These are phyloP conservation scores for Ilex asprella DNA, from an alignment of 257 asterid species.

Conservation along the genomic window DNA sequence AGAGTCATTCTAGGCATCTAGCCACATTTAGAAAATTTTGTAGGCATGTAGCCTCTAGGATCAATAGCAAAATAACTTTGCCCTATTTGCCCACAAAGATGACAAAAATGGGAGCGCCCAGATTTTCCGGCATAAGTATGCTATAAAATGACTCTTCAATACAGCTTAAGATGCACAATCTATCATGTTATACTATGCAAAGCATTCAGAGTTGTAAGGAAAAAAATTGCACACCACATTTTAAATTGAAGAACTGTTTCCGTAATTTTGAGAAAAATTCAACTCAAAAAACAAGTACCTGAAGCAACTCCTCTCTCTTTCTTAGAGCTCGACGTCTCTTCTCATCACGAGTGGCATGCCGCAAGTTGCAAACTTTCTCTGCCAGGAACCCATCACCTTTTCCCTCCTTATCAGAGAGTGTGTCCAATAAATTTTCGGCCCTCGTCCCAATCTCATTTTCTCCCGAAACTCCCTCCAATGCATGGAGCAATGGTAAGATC, in stretches of 20 bases:
- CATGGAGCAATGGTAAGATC: slow-evolving; percentile 79
- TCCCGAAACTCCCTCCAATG: slow-evolving; percentile 91
- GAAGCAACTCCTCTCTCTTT: slow-evolving; percentile 83
- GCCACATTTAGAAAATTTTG: too few relatives aligned
- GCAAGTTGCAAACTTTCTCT: slow-evolving; percentile 68
- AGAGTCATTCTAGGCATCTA: too few relatives aligned
- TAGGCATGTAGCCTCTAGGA: too few relatives aligned
- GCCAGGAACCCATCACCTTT: slow-evolving; percentile 76
- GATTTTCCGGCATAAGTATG: too few relatives aligned
- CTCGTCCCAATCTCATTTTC: slow-evolving; percentile 96
- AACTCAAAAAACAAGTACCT: slow-evolving; percentile 39
- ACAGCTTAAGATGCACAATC: too few relatives aligned
- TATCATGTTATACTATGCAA: too few relatives aligned
- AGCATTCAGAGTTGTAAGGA: too few relatives aligned
- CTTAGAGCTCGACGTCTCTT: slow-evolving; percentile 89
- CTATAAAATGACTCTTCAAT: too few relatives aligned
- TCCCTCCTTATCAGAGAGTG: slow-evolving; percentile 84
- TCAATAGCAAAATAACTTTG: too few relatives aligned
- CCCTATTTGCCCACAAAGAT: too few relatives aligned
- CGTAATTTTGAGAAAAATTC: neutral
- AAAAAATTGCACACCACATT: too few relatives aligned
- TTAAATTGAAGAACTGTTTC: neutral
- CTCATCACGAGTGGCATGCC: slow-evolving; percentile 91
- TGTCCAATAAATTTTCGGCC: slow-evolving; percentile 97
- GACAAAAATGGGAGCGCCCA: too few relatives aligned